Evolutionary conservation across 2,329 filamentous ascomycete species (phyloP).

Genomic region (Botrytis porri): DNA sequence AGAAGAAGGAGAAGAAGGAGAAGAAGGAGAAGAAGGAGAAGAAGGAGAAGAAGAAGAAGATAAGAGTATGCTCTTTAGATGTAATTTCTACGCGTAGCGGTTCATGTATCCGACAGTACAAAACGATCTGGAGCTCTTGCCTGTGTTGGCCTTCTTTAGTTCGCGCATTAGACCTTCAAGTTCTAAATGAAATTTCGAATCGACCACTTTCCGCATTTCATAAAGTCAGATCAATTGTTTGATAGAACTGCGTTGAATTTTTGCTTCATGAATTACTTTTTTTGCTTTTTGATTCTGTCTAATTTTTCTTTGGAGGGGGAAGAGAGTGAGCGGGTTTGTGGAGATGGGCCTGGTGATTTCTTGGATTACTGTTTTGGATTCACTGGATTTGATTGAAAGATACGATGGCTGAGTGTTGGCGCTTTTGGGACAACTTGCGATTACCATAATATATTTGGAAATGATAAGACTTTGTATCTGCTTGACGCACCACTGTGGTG

Average conservation of each 20-base stretch:
- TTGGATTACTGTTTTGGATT: background rate
- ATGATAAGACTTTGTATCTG: too few species aligned
- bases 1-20: too few species aligned
- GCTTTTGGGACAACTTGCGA: too few species aligned
- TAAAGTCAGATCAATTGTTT: background rate
- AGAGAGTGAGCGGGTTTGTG: too few species aligned
- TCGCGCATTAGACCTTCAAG: background rate
- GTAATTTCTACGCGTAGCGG: fast-evolving
- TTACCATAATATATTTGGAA: too few species aligned
- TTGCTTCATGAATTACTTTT: background rate
- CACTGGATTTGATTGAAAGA: background rate
- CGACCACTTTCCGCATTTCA: background rate
- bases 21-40: too few species aligned
- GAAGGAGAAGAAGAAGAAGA: too few species aligned
- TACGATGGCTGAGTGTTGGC: too few species aligned
- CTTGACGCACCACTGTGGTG: background rate
- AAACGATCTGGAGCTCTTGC: background rate
- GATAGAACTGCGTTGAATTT: background rate
- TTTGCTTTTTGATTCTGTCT: background rate
- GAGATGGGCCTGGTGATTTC: too few species aligned
- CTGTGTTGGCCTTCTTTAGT: background rate
- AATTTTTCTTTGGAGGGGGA: background rate
- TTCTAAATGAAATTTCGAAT: background rate
- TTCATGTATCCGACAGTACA: background rate
- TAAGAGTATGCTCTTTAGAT: too few species aligned